These are phyloP conservation scores for Wickerhamiella occidentalis DNA, from an alignment of 805 yeast genomes.

Conservation along the genomic window DNA sequence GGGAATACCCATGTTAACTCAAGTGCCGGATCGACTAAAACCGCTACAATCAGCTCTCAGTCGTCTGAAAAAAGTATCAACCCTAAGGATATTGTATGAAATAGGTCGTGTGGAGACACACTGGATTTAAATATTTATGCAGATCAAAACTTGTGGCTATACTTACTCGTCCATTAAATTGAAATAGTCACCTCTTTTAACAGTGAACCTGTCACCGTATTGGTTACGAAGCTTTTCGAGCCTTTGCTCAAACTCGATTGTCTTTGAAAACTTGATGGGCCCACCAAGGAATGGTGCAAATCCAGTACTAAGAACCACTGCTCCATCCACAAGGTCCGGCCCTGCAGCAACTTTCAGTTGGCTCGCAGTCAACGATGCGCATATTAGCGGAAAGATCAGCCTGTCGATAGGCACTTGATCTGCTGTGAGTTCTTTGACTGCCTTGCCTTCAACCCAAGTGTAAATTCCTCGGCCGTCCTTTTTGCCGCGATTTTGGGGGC, in stretches of 20 bases:
- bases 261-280: constrained; percentile 4
- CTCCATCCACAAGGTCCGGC: constrained; percentile 9
- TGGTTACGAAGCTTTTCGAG: neutral
- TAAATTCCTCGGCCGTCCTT: neutral
- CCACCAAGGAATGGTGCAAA: constrained; percentile 11
- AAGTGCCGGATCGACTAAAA: no score
- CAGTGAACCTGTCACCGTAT: neutral
- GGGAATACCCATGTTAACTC: no score
- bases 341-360: neutral
- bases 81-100: neutral
- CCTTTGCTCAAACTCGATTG: neutral
- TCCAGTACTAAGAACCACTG: constrained; percentile 1
- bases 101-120: neutral
- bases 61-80: neutral
- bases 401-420: neutral
- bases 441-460: neutral
- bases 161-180: neutral
- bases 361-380: neutral
- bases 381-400: neutral
- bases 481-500: neutral
- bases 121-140: neutral
- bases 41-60: no score
- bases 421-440: neutral
- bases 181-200: neutral
- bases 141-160: neutral